These are phyloP conservation scores for Calonectria leucothoes DNA, from an alignment of 2,329 filamentous ascomycete species.

Conservation along the genomic window DNA sequence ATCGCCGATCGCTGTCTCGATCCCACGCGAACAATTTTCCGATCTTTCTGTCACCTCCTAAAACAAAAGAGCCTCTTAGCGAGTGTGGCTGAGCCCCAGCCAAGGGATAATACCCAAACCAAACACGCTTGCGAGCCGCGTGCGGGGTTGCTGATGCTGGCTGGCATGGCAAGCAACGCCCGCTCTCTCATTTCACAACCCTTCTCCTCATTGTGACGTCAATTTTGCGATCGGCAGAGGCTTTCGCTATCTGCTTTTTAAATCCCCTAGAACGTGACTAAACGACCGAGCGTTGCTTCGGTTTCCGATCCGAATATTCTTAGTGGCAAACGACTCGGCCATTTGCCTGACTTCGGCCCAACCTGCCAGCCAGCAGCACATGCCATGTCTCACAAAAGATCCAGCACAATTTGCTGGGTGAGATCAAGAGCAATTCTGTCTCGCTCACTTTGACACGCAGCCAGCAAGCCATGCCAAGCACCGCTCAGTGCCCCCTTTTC, in stretches of 20 bases:
- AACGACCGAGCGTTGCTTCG: too few species aligned
- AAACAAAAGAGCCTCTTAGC: neutral
- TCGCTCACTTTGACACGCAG: neutral
- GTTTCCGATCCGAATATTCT: neutral
- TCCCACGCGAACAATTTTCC: neutral
- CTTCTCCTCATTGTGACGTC: neutral
- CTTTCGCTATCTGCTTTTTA: too few species aligned
- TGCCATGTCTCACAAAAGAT: neutral
- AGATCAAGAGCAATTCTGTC: neutral
- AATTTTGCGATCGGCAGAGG: neutral
- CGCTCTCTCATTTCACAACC: neutral
- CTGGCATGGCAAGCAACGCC: neutral
- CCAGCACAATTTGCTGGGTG: neutral
- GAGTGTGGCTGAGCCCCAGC: neutral
- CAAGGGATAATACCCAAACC: too few species aligned
- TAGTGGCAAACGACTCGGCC: neutral
- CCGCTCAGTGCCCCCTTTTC: neutral
- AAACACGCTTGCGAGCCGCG: neutral
- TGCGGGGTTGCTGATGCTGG: neutral
- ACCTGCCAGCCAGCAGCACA: neutral
- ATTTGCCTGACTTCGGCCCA: neutral
- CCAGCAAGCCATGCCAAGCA: neutral
- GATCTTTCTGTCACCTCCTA: neutral
- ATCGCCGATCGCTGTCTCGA: neutral
- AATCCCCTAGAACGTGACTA: too few species aligned